Evolutionary conservation across 192 early-diverging fungal species (phyloP).

Genomic region (Borealophlyctis nickersoniae): DNA sequence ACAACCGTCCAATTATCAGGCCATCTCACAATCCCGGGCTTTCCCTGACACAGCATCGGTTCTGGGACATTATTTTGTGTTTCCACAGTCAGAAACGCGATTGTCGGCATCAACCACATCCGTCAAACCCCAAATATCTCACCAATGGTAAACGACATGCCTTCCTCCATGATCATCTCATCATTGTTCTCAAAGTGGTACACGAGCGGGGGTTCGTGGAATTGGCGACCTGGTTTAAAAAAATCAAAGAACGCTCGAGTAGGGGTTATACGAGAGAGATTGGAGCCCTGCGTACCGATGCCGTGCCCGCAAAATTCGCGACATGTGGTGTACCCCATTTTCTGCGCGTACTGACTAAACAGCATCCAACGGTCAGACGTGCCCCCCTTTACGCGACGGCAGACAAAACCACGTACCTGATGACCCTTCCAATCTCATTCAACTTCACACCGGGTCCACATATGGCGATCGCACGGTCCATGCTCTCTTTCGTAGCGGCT

Average conservation of each 20-base stretch:
- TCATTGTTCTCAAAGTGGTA: slow-evolving; percentile 74
- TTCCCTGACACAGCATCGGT: slow-evolving; percentile 80
- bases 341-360: slow-evolving; percentile 34
- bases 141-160: slow-evolving; percentile 85
- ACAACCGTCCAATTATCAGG: slow-evolving; percentile 84
- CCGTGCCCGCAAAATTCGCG: slow-evolving; percentile 84
- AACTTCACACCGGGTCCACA: slow-evolving; percentile 74
- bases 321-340: slow-evolving; percentile 59
- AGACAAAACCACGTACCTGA: slow-evolving; percentile 34
- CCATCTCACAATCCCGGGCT: slow-evolving; percentile 66
- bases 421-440: slow-evolving; percentile 61
- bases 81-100: background rate
- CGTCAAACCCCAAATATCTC: background rate
- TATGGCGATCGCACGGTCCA: slow-evolving; percentile 59
- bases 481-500: slow-evolving; percentile 50
- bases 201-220: slow-evolving; percentile 80
- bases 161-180: slow-evolving; percentile 65
- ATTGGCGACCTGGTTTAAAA: slow-evolving; percentile 44
- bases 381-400: background rate
- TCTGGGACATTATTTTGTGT: slow-evolving; percentile 26
- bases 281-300: slow-evolving; percentile 69
- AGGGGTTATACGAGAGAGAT: too few species aligned
- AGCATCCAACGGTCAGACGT: background rate
- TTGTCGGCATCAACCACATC: background rate
- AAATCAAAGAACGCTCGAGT: too few species aligned